These are phyloP conservation scores for Sugiyamaella xylanicola DNA, from an alignment of 1,139 yeast genomes.

Conservation along the genomic window DNA sequence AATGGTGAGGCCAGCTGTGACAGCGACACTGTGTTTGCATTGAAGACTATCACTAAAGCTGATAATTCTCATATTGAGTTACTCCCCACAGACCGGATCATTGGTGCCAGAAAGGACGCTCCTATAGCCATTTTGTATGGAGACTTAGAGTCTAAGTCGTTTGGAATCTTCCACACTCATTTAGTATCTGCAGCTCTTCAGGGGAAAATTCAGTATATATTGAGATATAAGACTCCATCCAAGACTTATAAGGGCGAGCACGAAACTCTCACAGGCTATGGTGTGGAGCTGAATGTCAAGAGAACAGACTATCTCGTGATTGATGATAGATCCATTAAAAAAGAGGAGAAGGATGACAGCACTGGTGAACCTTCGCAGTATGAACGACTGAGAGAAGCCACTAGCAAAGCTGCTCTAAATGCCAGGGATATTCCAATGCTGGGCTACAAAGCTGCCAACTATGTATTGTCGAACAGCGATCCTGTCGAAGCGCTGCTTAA, in stretches of 20 bases:
- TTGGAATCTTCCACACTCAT: constrained; percentile 59
- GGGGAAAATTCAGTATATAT: constrained; percentile 71
- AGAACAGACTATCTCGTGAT: constrained; percentile 64
- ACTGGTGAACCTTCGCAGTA: constrained; percentile 22
- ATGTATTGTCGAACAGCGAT: constrained; percentile 35
- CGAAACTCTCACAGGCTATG: constrained; percentile 61
- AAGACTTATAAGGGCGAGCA: constrained; percentile 21
- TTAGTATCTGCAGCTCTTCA: constrained; percentile 60
- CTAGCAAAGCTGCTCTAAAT: constrained; percentile 30
- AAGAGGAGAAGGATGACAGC: constrained; percentile 26
- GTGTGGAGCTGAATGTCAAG: constrained; percentile 62
- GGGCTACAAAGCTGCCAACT: constrained; percentile 40
- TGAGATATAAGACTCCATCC: constrained; percentile 62
- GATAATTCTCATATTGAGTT: constrained; percentile 33
- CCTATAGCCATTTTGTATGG: constrained; percentile 53
- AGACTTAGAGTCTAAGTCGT: constrained; percentile 51
- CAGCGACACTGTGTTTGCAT: constrained; percentile 67
- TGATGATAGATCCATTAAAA: constrained; percentile 54
- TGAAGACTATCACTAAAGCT: constrained; percentile 47
- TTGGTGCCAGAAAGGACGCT: constrained; percentile 51
- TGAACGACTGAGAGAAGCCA: constrained; percentile 28
- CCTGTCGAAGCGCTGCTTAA: constrained; percentile 40
- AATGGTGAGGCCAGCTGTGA: constrained; percentile 60
- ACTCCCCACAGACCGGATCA: constrained; percentile 59
- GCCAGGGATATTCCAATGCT: constrained; percentile 37